Conservation (phyloP, 1,284 basidiomycete species). For the Puccinia horiana region DNA sequence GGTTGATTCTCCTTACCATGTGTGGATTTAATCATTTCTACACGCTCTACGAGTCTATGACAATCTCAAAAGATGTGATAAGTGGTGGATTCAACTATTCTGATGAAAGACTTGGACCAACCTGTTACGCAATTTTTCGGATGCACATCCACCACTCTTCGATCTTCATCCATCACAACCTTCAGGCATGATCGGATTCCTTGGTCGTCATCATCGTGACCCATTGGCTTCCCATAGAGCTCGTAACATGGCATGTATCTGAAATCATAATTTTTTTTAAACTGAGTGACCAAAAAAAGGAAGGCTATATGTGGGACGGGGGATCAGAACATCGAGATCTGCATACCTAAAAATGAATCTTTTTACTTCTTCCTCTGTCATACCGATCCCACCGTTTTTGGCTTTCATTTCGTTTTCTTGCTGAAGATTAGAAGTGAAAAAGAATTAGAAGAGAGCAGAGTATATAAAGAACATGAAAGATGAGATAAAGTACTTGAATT, state of each 20-base stretch:
- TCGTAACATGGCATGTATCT: constrained; percentile 46
- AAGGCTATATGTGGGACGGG: too few relatives aligned
- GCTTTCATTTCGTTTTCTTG: constrained; percentile 42
- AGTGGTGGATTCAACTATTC: too few relatives aligned
- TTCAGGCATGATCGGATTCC: background rate
- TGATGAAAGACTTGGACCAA: background rate
- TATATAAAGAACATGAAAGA: background rate
- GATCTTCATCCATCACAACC: constrained; percentile 19
- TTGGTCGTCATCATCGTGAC: background rate
- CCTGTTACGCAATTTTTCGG: background rate
- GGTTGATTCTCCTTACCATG: background rate
- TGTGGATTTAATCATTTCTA: background rate
- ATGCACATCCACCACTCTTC: constrained; percentile 15
- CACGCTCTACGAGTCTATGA: background rate
- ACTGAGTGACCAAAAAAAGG: background rate
- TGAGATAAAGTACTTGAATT: constrained; percentile 14
- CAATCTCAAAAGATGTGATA: too few relatives aligned
- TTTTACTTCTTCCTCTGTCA: constrained; percentile 34
- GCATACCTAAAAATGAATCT: constrained; percentile 27
- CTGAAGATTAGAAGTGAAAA: background rate
- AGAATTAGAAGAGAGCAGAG: background rate
- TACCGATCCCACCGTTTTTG: constrained; percentile 29
- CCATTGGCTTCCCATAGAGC: background rate
- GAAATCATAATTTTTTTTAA: background rate
- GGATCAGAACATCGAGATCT: background rate